Base-by-base conservation (phyloP, 176 grass and related monocot species). In the Hordeum marinum region DNA sequence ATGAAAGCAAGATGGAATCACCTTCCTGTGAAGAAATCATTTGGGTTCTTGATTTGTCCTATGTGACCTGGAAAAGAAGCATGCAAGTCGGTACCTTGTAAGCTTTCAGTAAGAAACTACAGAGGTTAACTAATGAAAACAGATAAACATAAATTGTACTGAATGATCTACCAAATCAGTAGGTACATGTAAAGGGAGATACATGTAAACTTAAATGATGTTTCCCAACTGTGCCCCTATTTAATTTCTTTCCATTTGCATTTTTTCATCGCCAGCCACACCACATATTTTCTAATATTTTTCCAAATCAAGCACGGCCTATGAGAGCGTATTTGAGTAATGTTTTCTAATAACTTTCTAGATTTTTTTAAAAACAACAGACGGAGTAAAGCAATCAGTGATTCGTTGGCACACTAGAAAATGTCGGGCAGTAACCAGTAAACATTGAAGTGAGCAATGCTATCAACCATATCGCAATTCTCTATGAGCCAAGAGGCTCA, bases 1-100 rank as follows among this genome's bases (percentile, higher is more conserved):
- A 88, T 64, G 11, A 24, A 78, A 64, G 27, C 42, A 79, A 76
- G 37, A 65, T 41, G 58, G 36, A 63, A 29, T 39, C 85, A 96
- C 93, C 91, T 98, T 89, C 93, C 96, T 35, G 96, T 95, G 77
- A 95, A 95, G 85, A 94, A 95, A 78, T 99, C 93, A 80, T 84
- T 81, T 80, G 90, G 86, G 55, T 89, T 92, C 37, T 83, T 88
- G 81, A 98, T 84, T 86, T 98, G 93, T 52, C 91, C 86, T 27
- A 81, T 84, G 89, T 98, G 92, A 82, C 93, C 91, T 95, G 82
- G 27, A 87, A 83, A 85, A 58, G 15, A 65, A 29, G 7, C 39
- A 81, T 35, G 43, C 55, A 72, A 80, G 64, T 6, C 1, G 55
- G 52, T 14, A 77, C n/a, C 6, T 46, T 18, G 23, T 65, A n/a